Conservation (phyloP, 225 moss, liverwort and hornwort genomes). For the Takakia lepidozioides region DNA sequence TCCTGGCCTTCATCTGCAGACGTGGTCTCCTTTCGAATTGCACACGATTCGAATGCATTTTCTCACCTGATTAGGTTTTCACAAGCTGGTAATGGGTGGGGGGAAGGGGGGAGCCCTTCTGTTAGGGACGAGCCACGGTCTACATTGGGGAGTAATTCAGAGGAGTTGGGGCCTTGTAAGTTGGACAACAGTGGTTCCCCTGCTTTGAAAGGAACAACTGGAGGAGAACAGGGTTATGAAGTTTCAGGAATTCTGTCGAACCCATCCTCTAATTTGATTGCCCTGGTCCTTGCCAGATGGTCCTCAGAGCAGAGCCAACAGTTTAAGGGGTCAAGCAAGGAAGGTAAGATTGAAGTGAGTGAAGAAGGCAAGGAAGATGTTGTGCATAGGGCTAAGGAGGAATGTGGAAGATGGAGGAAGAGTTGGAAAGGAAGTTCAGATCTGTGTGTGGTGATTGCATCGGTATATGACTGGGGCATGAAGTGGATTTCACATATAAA, state of each 20-base stretch:
- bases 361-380: slow-evolving; percentile 2
- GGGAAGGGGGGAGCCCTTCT: slow-evolving; percentile 12
- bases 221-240: slow-evolving; percentile 9
- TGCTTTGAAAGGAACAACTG: slow-evolving; percentile 7
- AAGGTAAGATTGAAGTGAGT: too few species aligned
- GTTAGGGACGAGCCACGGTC: too few species aligned
- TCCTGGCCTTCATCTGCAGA: slow-evolving; percentile 70
- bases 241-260: slow-evolving; percentile 62
- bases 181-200: slow-evolving; percentile 11
- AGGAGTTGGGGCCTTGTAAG: slow-evolving; percentile 5
- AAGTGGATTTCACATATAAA: slow-evolving; percentile 53
- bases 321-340: neutral
- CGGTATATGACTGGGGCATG: slow-evolving; percentile 50
- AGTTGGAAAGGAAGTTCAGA: slow-evolving; percentile 12
- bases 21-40: slow-evolving; percentile 59
- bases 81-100: slow-evolving; percentile 10
- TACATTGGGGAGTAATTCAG: slow-evolving; percentile 3
- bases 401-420: slow-evolving; percentile 4
- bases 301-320: slow-evolving; percentile 6
- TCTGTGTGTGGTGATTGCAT: slow-evolving; percentile 38
- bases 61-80: slow-evolving; percentile 27
- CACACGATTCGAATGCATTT: slow-evolving; percentile 36
- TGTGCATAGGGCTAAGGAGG: slow-evolving; percentile 6
- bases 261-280: slow-evolving; percentile 54
- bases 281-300: slow-evolving; percentile 33